phyloP scores from a whole-genome alignment of 129 eudicot genomes.

The Ambrosia trifida region DNA sequence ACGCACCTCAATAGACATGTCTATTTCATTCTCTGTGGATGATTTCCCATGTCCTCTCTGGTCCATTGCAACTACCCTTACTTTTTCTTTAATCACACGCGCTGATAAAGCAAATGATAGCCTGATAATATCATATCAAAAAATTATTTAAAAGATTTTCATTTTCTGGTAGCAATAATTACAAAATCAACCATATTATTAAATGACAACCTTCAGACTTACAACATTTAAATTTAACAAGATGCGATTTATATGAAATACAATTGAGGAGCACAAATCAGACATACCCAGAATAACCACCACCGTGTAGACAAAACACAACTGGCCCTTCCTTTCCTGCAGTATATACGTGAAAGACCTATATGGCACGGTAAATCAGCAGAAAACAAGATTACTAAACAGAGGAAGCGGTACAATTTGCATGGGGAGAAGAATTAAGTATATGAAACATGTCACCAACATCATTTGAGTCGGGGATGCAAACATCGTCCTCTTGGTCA shows the following conservation, averaged over 20 bases:
- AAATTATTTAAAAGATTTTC: neutral
- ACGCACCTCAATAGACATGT: constrained; percentile 83
- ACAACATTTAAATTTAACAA: constrained; percentile 1
- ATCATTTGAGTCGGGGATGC: constrained; percentile 70
- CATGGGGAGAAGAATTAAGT: constrained; percentile 13
- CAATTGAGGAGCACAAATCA: constrained; percentile 10
- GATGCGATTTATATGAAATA: neutral
- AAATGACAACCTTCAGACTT: neutral
- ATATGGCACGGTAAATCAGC: constrained; percentile 30
- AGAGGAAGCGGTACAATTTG: neutral
- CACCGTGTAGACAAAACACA: constrained; percentile 94
- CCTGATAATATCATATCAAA: constrained; percentile 45
- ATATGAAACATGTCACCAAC: constrained; percentile 44
- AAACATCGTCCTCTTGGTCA: constrained; percentile 83
- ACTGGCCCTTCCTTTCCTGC: constrained; percentile 96
- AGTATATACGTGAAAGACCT: constrained; percentile 89
- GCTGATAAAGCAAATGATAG: constrained; percentile 92
- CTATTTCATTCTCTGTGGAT: constrained; percentile 80
- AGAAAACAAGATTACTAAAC: constrained; percentile 9
- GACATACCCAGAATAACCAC: constrained; percentile 90
- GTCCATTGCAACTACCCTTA: constrained; percentile 93
- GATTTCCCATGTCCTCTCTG: constrained; percentile 97
- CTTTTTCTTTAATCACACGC: constrained; percentile 72
- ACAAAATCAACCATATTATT: neutral
- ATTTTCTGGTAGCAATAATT: constrained; percentile 2